Base-by-base conservation (phyloP, 192 early-diverging fungal genomes). In the Podila verticillata region DNA sequence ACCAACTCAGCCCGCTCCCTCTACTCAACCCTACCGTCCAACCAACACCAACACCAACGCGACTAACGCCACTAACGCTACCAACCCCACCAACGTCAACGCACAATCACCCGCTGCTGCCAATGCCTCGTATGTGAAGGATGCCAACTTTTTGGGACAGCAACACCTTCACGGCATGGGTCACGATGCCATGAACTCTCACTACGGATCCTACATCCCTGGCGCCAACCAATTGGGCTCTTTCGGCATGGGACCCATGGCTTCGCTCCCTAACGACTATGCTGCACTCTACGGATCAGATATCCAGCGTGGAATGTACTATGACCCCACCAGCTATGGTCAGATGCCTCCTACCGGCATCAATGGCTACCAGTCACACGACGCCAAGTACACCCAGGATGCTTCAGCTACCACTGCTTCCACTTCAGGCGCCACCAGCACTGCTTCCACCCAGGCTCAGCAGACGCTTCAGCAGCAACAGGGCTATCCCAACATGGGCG, bases 221-320 rank as follows among this genome's bases (percentile, higher is more conserved):
- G 64, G 73, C 36, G 83, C 85, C 49, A 81, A 74, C 62, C 83
- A 84, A 68, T 48, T 87, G 20, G 87, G 86, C 35, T 80, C 83
- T 28, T 89, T 89, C 65, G 85, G 86, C 26, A 87, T 90, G 78
- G 84, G 70, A 28, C 88, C 87, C 9, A 87, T 89, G 73, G 84
- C 74, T 20, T 75, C 77, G 10, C 72, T 86, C 19, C 88, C 86
- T 34, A 87, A 86, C 29, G 86, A 90, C 64, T 85, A 85, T 35
- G 88, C 84, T 48, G 88, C 86, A 9, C 71, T 91, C 13, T 91
- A 91, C 70, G 90, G 88, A 32, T 85, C 83, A 57, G 92, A 93
- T 22, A 84, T 89, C 7, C 91, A 91, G 80, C 87, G 92, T 28
- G 86, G 86, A 72, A 86, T 89, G 88, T 88, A 73, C 82, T 89